Evolutionary conservation across 2,329 filamentous ascomycete genomes (phyloP), one percentile per base, ranked within the genome.

Genomic region (Penicillium corylophilum): DNA sequence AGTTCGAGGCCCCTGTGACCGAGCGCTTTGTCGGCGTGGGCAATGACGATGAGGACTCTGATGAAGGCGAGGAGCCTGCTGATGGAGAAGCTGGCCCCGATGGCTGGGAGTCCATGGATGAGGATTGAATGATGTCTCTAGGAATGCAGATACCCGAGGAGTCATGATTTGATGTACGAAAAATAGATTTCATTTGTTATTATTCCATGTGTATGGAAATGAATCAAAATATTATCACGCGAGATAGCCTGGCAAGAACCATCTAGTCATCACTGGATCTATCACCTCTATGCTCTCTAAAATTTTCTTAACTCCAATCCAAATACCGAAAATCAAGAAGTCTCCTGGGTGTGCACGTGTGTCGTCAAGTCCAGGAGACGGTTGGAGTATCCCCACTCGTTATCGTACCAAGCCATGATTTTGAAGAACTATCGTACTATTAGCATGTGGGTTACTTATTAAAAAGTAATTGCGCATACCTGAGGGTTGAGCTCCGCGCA

Each of bases 331-430:
- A 35, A 46, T 55, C 45, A 53, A 44, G 38, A 46, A 44, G 46
- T 47, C 50, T 63, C 59, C 35, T 52, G 48, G 48, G 53, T 56
- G 44, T 60, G 55, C 9, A 64, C 61, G 44, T 59, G 48, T 39
- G 56, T 60, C 18, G 64, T 60, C 68, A 90, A 84, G 76, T 90
- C 87, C 62, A 90, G 78, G 67, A 90, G 85, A 80, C 87, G 90
- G 79, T 90, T 90, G 74, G 87, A 91, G 85, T 96, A 95, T 69
- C 90, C 91, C 89, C 89, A 95, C 83, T 95, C 90, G 80, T 95
- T 95, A 82, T 93, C 89, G 78, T 94, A 93, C 91, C 91, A 96
- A 65, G 85, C 85, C 75, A 95, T 87, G 58, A 96, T 83, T 84
- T 96, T 96, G 82, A 94, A 87, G 74, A 95, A 95, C 84, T 95